Conservation (phyloP, 78 protist genomes). For the Bigelowiella natans region DNA sequence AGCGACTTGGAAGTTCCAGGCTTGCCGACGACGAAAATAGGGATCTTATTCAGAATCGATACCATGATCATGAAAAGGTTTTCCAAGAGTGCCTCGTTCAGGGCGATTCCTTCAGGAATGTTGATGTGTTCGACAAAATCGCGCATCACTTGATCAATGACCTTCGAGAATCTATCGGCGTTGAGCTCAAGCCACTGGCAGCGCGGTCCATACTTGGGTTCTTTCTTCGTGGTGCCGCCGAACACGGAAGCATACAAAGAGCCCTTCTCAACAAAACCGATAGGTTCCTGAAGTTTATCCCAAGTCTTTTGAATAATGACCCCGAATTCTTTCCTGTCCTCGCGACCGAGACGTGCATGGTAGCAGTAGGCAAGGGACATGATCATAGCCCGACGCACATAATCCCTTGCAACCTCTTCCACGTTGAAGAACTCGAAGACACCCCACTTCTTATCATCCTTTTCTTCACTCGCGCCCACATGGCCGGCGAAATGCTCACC, state of each 20-base stretch:
- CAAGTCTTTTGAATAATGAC: background rate
- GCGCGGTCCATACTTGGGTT: background rate
- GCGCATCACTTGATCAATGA: background rate
- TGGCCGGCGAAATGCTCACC: background rate
- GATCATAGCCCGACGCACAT: background rate
- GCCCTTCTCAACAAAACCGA: background rate
- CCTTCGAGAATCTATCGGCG: background rate
- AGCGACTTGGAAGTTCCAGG: conserved; percentile 49
- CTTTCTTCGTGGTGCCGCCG: background rate
- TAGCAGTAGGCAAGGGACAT: conserved; percentile 28
- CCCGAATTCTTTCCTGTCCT: background rate
- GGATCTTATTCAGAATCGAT: conserved; percentile 32
- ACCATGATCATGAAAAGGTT: conserved; percentile 49
- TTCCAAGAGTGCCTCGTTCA: conserved; percentile 49
- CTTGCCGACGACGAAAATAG: conserved; percentile 35
- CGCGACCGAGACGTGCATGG: background rate
- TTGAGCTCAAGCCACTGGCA: background rate
- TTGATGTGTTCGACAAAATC: background rate
- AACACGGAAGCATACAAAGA: background rate
- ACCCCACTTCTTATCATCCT: background rate
- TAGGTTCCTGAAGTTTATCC: background rate
- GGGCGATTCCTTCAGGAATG: conserved; percentile 30
- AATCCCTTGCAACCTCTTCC: background rate
- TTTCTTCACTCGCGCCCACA: background rate
- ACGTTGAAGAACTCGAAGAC: conserved; percentile 1